Evolutionary conservation across 192 early-diverging fungal genomes (phyloP).

Genomic region (Pilaira anomala): DNA sequence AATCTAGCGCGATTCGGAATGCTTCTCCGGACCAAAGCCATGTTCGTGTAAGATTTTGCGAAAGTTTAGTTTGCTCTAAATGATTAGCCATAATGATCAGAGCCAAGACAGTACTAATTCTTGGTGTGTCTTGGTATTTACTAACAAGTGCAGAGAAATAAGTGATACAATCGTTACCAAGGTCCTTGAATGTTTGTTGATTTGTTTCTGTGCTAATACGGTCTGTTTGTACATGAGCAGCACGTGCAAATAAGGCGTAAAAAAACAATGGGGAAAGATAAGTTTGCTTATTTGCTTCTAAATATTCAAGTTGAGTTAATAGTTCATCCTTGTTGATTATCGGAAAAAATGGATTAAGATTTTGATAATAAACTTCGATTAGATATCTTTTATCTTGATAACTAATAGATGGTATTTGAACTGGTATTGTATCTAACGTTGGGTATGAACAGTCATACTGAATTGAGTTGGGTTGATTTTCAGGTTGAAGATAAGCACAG

Average conservation of each 20-base stretch:
- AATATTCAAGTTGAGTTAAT: slow-evolving; percentile 12
- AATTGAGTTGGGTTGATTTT: too few relatives aligned
- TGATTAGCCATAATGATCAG: slow-evolving; percentile 60
- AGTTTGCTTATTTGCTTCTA: neutral
- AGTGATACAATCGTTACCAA: slow-evolving; percentile 38
- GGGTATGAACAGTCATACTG: slow-evolving; percentile 4
- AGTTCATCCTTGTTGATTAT: slow-evolving; percentile 31
- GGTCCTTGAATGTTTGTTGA: neutral
- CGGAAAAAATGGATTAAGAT: slow-evolving; percentile 37
- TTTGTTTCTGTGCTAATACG: neutral
- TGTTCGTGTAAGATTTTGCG: slow-evolving; percentile 45
- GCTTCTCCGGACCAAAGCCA: slow-evolving; percentile 74
- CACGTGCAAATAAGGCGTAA: slow-evolving; percentile 29
- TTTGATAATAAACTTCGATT: slow-evolving; percentile 33
- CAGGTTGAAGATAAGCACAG: slow-evolving; percentile 11
- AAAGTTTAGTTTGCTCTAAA: slow-evolving; percentile 48
- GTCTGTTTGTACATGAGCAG: slow-evolving; percentile 29
- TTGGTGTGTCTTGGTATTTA: slow-evolving; percentile 53
- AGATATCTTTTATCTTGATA: slow-evolving; percentile 25
- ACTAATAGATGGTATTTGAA: slow-evolving; percentile 7
- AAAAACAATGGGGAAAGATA: slow-evolving; percentile 25
- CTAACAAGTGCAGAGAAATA: slow-evolving; percentile 56
- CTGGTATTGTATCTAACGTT: neutral
- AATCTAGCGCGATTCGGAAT: slow-evolving; percentile 68
- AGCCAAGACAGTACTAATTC: slow-evolving; percentile 54